Conservation (phyloP, 1,284 basidiomycete genomes). For the Gomphus bonarii region DNA sequence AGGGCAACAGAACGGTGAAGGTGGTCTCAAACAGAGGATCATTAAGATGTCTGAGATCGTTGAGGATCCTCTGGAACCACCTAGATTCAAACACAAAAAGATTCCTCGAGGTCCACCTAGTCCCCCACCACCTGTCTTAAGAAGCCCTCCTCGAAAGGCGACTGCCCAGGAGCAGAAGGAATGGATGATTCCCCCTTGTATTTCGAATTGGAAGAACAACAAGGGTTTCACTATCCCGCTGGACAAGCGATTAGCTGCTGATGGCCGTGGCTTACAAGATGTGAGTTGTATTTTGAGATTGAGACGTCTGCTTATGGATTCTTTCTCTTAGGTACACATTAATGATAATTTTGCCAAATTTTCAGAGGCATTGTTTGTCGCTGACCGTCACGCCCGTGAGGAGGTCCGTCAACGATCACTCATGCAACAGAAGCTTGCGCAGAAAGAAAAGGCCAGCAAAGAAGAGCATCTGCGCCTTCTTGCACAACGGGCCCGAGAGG, state of each 20-base stretch:
- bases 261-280: constrained; percentile 95
- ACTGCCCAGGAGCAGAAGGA: constrained; percentile 98
- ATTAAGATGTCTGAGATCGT: constrained; percentile 98
- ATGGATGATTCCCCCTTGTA: constrained; percentile 99
- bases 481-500: constrained; percentile 92
- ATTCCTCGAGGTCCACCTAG: constrained; percentile 92
- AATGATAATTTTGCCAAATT: constrained; percentile 99
- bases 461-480: constrained; percentile 93
- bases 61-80: constrained; percentile 95
- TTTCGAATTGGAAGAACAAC: constrained; percentile 99
- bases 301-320: constrained; percentile 6
- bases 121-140: constrained; percentile 93
- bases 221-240: constrained; percentile 99
- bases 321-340: constrained; percentile 68
- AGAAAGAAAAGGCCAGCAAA: constrained; percentile 96
- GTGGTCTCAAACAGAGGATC: constrained; percentile 82
- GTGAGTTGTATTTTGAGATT: constrained; percentile 38
- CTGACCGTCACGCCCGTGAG: constrained; percentile 96
- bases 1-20: constrained; percentile 66
- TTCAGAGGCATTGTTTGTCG: constrained; percentile 91
- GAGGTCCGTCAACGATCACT: constrained; percentile 93
- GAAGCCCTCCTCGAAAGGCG: constrained; percentile 92
- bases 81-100: constrained; percentile 97
- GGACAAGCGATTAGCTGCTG: constrained; percentile 96
- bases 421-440: constrained; percentile 97